Evolutionary conservation across 2,329 filamentous ascomycete species (phyloP).

Genomic region (Pseudogymnoascus sp.): DNA sequence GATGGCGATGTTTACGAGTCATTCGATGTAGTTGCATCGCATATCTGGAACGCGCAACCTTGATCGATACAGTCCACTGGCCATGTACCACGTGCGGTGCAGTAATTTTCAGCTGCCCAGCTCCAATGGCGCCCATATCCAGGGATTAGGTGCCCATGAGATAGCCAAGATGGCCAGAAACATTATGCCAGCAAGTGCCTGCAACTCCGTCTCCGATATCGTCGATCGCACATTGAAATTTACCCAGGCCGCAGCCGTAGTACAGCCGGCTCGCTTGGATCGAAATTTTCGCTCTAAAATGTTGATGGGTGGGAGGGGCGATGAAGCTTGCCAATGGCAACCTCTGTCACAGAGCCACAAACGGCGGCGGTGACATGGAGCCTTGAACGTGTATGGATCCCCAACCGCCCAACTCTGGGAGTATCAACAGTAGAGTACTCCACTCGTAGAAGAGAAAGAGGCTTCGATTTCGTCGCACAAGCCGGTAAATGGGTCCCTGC

Average conservation of each 20-base stretch:
- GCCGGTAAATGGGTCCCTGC: conserved; percentile 6
- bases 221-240: background rate
- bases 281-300: conserved; percentile 1
- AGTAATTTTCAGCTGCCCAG: background rate
- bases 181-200: background rate
- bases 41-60: conserved; percentile 5
- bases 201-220: background rate
- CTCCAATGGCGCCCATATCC: background rate
- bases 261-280: background rate
- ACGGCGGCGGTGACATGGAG: background rate
- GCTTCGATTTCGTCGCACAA: conserved; percentile 7
- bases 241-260: background rate
- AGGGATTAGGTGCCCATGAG: background rate
- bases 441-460: background rate
- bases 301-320: conserved; percentile 5
- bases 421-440: conserved; percentile 7
- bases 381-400: conserved; percentile 3
- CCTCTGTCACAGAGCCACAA: conserved; percentile 1
- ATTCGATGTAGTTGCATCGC: background rate
- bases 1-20: background rate
- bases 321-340: conserved; percentile 2
- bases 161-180: background rate
- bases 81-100: background rate
- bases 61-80: background rate
- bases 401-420: background rate